Conservation (phyloP, 495 filamentous ascomycete genomes). For the Baudoinia panamericana region DNA sequence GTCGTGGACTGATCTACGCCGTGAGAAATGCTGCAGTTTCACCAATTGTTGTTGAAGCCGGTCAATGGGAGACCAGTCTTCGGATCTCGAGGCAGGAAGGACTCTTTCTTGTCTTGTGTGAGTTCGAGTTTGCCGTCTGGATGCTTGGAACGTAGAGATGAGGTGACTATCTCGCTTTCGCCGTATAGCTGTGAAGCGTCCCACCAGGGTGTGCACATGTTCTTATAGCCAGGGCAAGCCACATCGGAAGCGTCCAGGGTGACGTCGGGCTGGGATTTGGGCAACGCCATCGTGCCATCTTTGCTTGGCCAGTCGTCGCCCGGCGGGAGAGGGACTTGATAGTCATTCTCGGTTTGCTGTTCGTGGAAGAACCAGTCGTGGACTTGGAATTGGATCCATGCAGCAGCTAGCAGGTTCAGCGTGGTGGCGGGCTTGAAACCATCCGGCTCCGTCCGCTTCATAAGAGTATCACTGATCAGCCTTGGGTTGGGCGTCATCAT, state of each 20-base stretch:
- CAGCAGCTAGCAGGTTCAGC: slow-evolving; percentile 34
- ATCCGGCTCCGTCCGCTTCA: slow-evolving; percentile 24
- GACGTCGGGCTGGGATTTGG: slow-evolving; percentile 23
- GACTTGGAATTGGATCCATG: slow-evolving; percentile 38
- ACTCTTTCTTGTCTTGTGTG: slow-evolving; percentile 15
- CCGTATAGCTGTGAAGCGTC: slow-evolving; percentile 36
- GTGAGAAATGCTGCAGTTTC: too few species aligned
- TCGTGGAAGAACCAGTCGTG: slow-evolving; percentile 32
- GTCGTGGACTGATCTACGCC: too few species aligned
- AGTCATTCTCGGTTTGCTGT: slow-evolving; percentile 6
- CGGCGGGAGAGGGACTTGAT: not conserved
- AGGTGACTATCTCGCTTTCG: slow-evolving; percentile 28
- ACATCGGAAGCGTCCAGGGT: slow-evolving; percentile 26
- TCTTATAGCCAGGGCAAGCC: slow-evolving; percentile 30
- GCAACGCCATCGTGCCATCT: slow-evolving; percentile 24
- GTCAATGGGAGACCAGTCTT: slow-evolving; percentile 27
- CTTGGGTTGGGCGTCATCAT: slow-evolving; percentile 33
- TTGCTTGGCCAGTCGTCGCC: slow-evolving; percentile 1
- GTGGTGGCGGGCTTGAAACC: slow-evolving; percentile 33
- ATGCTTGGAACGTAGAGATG: slow-evolving; percentile 21
- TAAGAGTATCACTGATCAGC: slow-evolving; percentile 28
- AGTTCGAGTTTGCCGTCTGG: slow-evolving; percentile 30
- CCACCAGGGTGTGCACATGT: slow-evolving; percentile 35
- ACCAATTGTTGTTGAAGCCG: slow-evolving; percentile 34
- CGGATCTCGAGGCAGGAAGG: slow-evolving; percentile 29